Conservation (phyloP, 2,329 filamentous ascomycete genomes). For the Aspergillus costaricaensis region DNA sequence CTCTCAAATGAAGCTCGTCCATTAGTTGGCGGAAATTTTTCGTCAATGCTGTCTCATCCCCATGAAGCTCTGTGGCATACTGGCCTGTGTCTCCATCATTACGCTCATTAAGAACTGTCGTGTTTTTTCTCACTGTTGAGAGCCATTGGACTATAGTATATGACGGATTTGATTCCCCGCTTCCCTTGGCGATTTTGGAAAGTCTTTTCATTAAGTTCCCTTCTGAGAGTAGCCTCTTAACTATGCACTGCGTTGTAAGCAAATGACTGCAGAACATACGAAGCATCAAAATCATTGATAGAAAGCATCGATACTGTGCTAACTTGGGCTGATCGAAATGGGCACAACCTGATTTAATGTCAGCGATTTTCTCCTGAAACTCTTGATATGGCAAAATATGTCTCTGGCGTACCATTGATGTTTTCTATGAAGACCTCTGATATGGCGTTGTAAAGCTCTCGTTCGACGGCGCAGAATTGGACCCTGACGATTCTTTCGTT, state of each 20-base stretch:
- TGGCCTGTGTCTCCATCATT: background rate
- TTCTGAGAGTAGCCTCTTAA: constrained; percentile 48
- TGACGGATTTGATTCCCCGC: constrained; percentile 20
- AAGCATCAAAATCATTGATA: constrained; percentile 53
- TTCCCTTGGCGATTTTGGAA: constrained; percentile 30
- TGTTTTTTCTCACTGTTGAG: constrained; percentile 20
- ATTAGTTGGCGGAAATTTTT: constrained; percentile 48
- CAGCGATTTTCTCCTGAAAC: constrained; percentile 24
- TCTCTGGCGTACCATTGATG: constrained; percentile 23
- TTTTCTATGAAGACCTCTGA: constrained; percentile 41
- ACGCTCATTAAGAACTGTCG: background rate
- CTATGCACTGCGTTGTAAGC: constrained; percentile 49
- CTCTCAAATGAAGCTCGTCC: constrained; percentile 31
- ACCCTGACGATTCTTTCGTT: constrained; percentile 46
- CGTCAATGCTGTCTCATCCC: constrained; percentile 17
- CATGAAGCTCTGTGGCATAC: background rate
- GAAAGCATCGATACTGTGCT: constrained; percentile 41
- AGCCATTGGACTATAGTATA: constrained; percentile 33
- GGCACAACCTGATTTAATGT: constrained; percentile 28
- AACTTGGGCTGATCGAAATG: constrained; percentile 10
- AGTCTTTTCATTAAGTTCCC: constrained; percentile 50
- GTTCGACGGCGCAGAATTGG: constrained; percentile 56
- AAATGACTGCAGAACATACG: constrained; percentile 55
- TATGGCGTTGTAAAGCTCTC: constrained; percentile 57
- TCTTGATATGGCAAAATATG: background rate